phyloP scores from a whole-genome alignment of 768 basidiomycete species.

The Cyclocybe cylindracea region DNA sequence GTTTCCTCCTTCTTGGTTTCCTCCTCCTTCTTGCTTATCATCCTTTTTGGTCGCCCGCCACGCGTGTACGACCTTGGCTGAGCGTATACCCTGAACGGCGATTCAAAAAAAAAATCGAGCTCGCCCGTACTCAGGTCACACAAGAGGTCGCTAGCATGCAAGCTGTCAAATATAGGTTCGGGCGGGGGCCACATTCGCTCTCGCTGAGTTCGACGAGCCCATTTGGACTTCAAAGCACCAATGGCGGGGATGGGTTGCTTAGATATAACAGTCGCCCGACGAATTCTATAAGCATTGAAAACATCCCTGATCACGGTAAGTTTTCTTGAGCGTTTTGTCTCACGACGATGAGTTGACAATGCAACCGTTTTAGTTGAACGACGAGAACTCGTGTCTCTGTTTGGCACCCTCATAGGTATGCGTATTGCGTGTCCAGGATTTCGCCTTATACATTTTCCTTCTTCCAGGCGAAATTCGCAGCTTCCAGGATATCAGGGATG shows the following conservation, averaged over 20 bases:
- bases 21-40: too few relatives aligned
- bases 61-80: too few relatives aligned
- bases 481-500: constrained; percentile 42
- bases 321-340: neutral
- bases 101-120: too few relatives aligned
- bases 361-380: constrained; percentile 13
- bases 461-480: constrained; percentile 51
- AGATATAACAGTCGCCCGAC: constrained; percentile 18
- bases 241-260: too few relatives aligned
- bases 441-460: neutral
- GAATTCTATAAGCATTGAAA: constrained; percentile 51
- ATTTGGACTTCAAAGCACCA: too few relatives aligned
- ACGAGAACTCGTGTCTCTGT: constrained; percentile 56
- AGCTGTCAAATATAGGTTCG: constrained; percentile 19
- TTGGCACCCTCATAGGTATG: constrained; percentile 58
- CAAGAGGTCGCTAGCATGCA: constrained; percentile 8
- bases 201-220: neutral
- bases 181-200: constrained; percentile 12
- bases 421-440: neutral
- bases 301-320: constrained; percentile 42
- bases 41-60: too few relatives aligned
- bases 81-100: constrained; percentile 2
- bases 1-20: constrained; percentile 3
- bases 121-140: too few relatives aligned
- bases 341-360: too few relatives aligned